Evolutionary conservation across 1,284 basidiomycete species (phyloP), one percentile per base, ranked within the genome.

Genomic region (Marasmius sp.): DNA sequence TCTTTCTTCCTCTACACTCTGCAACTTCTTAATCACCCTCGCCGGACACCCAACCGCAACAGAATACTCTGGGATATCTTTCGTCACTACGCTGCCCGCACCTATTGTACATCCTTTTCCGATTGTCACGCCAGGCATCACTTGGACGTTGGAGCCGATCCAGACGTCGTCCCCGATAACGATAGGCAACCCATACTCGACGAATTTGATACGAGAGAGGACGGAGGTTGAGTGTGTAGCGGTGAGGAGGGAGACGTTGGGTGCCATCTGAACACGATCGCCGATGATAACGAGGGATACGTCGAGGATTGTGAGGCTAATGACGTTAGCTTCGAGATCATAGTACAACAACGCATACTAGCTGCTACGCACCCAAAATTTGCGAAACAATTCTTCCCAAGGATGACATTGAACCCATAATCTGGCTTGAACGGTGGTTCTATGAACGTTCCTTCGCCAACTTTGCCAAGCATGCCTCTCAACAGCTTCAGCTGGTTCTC

Each of bases 41-140:
- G 64, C 64, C 10, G 64, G 64, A 51, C 61, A 61, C 12, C 64
- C 62, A 27, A 51, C 64, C 33, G 59, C 62, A 10, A 63, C 60
- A 27, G 33, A 47, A 27, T 34, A 58, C 18, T 45, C 39, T 65
- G 59, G 51, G 6, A 67, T 57, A 50, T 66, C 62, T 57, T 64
- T 66, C 11, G 68, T 67, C 10, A 69, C 66, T 8, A 68, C 66
- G 11, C 59, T 61, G 3, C 67, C 68, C 1, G 67, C 68, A 33
- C 66, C 68, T n/a, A 70, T 58, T 8, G 66, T 68, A 14, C 45
- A 56, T 6, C 68, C 68, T 38, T 57, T 48, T 11, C 68, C 68
- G 38, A 70, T 65, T 1, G 53, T 70, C 1, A 70, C 67, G 2
- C 67, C 67, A 2, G 68, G 63, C 9, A 66, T 57, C 12, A 70